phyloP scores from a whole-genome alignment of 495 filamentous ascomycete species.

The Penicillium canariense region DNA sequence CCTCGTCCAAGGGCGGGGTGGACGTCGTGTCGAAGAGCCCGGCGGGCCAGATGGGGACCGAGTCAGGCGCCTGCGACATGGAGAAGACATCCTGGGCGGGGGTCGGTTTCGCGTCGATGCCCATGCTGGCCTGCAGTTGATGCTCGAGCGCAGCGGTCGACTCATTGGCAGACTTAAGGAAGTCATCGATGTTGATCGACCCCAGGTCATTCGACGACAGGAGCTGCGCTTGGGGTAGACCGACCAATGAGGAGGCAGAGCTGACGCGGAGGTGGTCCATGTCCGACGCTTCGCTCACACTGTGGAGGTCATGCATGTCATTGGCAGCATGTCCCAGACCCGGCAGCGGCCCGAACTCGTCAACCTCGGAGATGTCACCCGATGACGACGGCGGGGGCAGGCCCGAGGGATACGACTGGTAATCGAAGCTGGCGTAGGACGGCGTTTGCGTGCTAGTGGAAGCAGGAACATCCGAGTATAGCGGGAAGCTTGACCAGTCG shows the following conservation, averaged over 20 bases:
- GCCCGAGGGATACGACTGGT: constrained; percentile 48
- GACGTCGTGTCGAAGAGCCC: constrained; percentile 35
- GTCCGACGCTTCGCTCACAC: constrained; percentile 55
- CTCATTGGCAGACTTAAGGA: constrained; percentile 53
- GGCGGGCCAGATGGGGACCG: constrained; percentile 39
- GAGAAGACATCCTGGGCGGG: constrained; percentile 35
- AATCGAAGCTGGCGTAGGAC: constrained; percentile 68
- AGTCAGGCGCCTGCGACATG: constrained; percentile 33
- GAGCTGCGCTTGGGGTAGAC: constrained; percentile 50
- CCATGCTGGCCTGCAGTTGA: constrained; percentile 46
- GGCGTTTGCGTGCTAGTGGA: constrained; percentile 68
- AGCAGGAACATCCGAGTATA: constrained; percentile 58
- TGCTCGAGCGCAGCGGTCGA: constrained; percentile 48
- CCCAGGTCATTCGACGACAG: constrained; percentile 54
- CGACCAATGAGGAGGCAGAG: constrained; percentile 53
- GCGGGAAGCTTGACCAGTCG: constrained; percentile 72
- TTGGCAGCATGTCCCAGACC: constrained; percentile 30
- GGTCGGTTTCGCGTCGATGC: constrained; percentile 37
- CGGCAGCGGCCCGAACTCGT: constrained; percentile 55
- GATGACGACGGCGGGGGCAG: constrained; percentile 65
- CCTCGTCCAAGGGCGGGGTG: constrained; percentile 35
- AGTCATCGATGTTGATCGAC: constrained; percentile 62
- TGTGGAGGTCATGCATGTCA: constrained; percentile 46
- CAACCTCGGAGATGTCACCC: constrained; percentile 72
- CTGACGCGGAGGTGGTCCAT: constrained; percentile 53